A percentile compares a stretch with the other conserved stretches of the same genome.
Conservation (phyloP, 306 rosid species). For the Vigna nakashimae region DNA sequence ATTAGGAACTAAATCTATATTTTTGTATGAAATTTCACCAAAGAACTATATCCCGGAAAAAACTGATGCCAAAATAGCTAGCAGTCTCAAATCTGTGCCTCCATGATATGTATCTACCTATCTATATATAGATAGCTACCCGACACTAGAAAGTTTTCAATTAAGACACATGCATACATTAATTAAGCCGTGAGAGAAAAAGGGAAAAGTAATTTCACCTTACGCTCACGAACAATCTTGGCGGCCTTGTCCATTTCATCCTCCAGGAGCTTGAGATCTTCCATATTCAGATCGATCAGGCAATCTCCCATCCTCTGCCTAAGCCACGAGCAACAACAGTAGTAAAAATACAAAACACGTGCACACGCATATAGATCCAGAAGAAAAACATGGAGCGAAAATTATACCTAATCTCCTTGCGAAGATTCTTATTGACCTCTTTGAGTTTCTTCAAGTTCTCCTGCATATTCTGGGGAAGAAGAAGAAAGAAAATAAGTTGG, state of each 20-base stretch:
- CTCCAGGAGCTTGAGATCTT: slow-evolving; percentile 65
- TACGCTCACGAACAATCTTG: slow-evolving; percentile 68
- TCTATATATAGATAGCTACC: neutral
- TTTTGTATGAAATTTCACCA: neutral
- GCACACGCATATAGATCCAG: neutral
- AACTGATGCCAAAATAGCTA: neutral
- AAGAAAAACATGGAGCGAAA: neutral
- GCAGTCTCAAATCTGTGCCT: neutral
- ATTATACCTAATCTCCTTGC: slow-evolving; percentile 71
- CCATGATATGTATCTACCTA: neutral
- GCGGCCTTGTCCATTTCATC: slow-evolving; percentile 69
- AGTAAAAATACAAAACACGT: neutral
- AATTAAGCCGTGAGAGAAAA: slow-evolving; percentile 13
- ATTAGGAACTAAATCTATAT: neutral
- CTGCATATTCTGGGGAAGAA: slow-evolving; percentile 67
- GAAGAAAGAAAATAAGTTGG: too few relatives aligned
- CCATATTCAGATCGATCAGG: slow-evolving; percentile 61
- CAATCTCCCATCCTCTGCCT: slow-evolving; percentile 84
- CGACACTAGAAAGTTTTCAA: neutral
- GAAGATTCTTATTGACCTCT: slow-evolving; percentile 73
- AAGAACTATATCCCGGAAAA: neutral
- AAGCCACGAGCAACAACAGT: neutral
- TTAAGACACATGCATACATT: neutral
- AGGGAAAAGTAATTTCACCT: slow-evolving; percentile 50
- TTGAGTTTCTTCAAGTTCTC: slow-evolving; percentile 64